Evolutionary conservation across 768 basidiomycete species (phyloP).

Genomic region (Jaapia argillacea): DNA sequence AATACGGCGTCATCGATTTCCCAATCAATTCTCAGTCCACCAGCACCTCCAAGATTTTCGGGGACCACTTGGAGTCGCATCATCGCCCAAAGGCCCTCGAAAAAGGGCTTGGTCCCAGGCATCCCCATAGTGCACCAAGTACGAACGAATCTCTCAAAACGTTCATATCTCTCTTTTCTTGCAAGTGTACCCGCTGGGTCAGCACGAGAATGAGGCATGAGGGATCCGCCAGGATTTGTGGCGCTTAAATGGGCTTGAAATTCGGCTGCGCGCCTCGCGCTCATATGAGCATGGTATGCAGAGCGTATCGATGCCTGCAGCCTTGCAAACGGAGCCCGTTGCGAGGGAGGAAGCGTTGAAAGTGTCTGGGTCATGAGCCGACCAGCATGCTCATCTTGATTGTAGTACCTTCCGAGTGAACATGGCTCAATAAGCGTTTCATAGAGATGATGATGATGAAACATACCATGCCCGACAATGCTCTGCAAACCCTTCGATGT

Average conservation of each 20-base stretch:
- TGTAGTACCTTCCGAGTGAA: slow-evolving; percentile 55
- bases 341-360: slow-evolving; percentile 68
- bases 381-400: slow-evolving; percentile 72
- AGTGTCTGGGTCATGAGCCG: slow-evolving; percentile 77
- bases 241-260: slow-evolving; percentile 78
- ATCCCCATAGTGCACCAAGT: slow-evolving; percentile 83
- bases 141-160: slow-evolving; percentile 63
- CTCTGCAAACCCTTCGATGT: slow-evolving; percentile 72
- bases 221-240: slow-evolving; percentile 70
- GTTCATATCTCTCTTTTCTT: slow-evolving; percentile 68
- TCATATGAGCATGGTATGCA: slow-evolving; percentile 74
- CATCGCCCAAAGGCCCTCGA: slow-evolving; percentile 65
- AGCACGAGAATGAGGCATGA: slow-evolving; percentile 64
- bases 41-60: slow-evolving; percentile 73
- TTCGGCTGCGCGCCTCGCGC: slow-evolving; percentile 68
- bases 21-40: slow-evolving; percentile 67
- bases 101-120: slow-evolving; percentile 87
- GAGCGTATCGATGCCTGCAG: slow-evolving; percentile 82
- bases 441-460: background rate
- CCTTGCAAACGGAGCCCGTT: slow-evolving; percentile 80
- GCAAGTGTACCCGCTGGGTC: slow-evolving; percentile 56
- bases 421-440: background rate
- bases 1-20: slow-evolving; percentile 92
- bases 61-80: slow-evolving; percentile 78
- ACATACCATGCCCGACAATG: slow-evolving; percentile 69